A percentile compares a stretch with the other conserved stretches of the same genome.
phyloP scores from a whole-genome alignment of 129 eudicot genomes.

The Pseudognaphalium luteoalbum region DNA sequence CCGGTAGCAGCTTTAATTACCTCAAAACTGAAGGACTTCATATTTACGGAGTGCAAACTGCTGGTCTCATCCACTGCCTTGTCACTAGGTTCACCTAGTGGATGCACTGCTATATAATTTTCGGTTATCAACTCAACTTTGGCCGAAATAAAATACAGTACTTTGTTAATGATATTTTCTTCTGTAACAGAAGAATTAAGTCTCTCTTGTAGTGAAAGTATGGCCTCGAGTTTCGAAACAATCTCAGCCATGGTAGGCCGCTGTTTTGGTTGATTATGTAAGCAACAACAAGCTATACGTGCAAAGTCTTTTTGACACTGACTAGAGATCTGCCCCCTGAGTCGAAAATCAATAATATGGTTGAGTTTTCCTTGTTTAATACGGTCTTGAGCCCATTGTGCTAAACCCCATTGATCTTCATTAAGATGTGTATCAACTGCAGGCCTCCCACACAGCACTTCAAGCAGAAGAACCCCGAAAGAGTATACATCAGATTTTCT shows the following conservation, averaged over 20 bases:
- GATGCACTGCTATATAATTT: neutral
- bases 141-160: neutral
- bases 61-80: conserved; percentile 26
- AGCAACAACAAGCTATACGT: conserved; percentile 1
- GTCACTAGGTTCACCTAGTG: conserved; percentile 3
- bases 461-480: conserved; percentile 16
- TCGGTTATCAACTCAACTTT: neutral
- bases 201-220: conserved; percentile 3
- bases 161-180: neutral
- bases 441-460: conserved; percentile 12
- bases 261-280: neutral
- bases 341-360: conserved; percentile 7
- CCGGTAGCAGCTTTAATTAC: conserved; percentile 49
- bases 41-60: conserved; percentile 3
- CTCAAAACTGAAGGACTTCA: conserved; percentile 43
- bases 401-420: conserved; percentile 7
- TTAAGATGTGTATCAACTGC: neutral
- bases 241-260: conserved; percentile 14
- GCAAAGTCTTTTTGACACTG: conserved; percentile 14
- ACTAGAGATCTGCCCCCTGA: conserved; percentile 1
- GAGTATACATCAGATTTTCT: conserved; percentile 17
- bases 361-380: conserved; percentile 16
- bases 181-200: neutral
- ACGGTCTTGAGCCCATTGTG: conserved; percentile 14
- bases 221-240: neutral